Percentiles rank a stretch among this genome's conserved stretches.
Conservation (phyloP, 2,329 filamentous ascomycete species). For the Colletotrichum tofieldiae region DNA sequence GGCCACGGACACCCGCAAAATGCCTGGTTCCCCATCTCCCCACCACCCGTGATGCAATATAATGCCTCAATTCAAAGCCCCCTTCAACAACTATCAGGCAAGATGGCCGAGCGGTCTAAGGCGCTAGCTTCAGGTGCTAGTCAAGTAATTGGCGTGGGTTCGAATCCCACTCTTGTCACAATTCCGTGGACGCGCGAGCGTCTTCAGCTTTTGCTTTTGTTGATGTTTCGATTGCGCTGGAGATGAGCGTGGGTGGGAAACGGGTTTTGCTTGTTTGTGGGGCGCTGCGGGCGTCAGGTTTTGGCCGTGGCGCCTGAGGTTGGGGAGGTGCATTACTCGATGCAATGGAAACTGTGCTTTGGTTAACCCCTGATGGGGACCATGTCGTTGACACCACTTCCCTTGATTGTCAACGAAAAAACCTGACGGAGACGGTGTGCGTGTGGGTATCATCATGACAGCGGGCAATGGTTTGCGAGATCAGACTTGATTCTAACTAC, state of each 20-base stretch:
- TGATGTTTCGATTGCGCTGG: no score
- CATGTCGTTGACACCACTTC: neutral
- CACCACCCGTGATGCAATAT: neutral
- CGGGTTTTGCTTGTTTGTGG: neutral
- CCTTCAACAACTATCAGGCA: neutral
- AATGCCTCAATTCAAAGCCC: rapidly evolving
- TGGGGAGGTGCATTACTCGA: neutral
- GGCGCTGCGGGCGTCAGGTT: neutral
- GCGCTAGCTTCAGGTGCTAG: conserved; percentile 32
- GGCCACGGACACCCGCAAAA: neutral
- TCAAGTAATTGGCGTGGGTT: conserved; percentile 31
- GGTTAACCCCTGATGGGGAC: neutral
- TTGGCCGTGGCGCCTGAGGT: neutral
- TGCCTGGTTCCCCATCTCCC: neutral
- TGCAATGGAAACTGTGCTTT: no score
- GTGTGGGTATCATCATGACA: neutral
- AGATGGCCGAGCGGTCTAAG: conserved; percentile 32
- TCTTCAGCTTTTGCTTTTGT: rapidly evolving
- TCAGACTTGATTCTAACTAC: neutral
- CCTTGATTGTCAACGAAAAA: neutral
- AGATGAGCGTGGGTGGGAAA: no score
- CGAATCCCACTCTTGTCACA: conserved; percentile 27
- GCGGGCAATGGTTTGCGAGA: neutral
- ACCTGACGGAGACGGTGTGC: neutral
- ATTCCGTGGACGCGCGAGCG: rapidly evolving